Conservation (phyloP, 2,329 filamentous ascomycete genomes). For the Nectriaceae sp. region DNA sequence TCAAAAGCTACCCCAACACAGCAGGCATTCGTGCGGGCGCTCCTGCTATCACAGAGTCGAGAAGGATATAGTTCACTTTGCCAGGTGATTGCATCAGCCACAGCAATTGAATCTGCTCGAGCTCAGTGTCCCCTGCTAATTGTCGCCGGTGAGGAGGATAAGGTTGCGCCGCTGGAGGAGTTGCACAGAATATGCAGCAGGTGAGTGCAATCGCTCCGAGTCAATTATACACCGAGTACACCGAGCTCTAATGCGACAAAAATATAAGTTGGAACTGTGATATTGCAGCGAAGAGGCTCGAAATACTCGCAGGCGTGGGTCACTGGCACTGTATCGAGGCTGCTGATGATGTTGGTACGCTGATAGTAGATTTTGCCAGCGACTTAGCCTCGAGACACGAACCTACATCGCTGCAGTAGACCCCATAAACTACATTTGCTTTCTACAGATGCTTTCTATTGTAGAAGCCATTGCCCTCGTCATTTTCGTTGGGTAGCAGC, state of each 20-base stretch:
- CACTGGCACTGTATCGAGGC: constrained; percentile 75
- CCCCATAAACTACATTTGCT: no score
- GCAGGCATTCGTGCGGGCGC: constrained; percentile 37
- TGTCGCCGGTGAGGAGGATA: constrained; percentile 67
- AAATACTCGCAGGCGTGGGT: constrained; percentile 60
- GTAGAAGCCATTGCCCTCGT: no score
- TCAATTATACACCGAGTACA: no score
- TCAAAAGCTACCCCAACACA: constrained; percentile 32
- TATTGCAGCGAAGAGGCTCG: constrained; percentile 60
- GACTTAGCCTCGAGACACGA: no score
- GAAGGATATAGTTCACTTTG: constrained; percentile 40
- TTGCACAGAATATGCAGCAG: no score
- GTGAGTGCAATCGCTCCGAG: no score
- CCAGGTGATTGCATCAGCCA: constrained; percentile 34
- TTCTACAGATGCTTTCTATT: no score
- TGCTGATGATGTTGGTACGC: not conserved
- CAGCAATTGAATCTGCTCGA: constrained; percentile 54
- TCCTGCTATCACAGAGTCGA: constrained; percentile 36
- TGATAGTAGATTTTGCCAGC: no score
- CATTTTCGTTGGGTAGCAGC: no score
- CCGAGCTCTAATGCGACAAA: no score
- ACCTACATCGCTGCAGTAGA: no score
- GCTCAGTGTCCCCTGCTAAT: constrained; percentile 61
- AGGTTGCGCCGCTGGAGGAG: constrained; percentile 60
- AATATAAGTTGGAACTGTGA: constrained; percentile 51